A percentile compares a stretch with the other conserved stretches of the same genome.
Evolutionary conservation across 345 rosid species (phyloP).

Genomic region (Barbarea vulgaris): DNA sequence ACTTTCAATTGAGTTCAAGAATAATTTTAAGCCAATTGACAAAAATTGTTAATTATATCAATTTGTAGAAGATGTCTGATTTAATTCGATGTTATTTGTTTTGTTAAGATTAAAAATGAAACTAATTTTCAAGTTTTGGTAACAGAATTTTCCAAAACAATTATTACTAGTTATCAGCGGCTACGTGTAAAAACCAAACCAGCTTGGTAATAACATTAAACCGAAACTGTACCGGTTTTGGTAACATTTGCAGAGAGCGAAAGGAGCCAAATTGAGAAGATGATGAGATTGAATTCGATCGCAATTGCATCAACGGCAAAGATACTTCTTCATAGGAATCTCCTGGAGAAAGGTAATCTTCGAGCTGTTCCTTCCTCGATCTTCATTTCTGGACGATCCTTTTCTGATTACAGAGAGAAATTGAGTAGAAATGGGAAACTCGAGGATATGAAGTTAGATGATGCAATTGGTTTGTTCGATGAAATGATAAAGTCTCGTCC

Average conservation of each 20-base stretch:
- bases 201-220: background rate
- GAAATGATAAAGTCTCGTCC: background rate
- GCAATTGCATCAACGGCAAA: background rate
- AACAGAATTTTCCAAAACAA: background rate
- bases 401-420: background rate
- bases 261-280: background rate
- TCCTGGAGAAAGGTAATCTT: background rate
- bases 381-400: background rate
- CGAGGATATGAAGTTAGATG: background rate
- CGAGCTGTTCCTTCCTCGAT: background rate
- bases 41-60: background rate
- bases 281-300: background rate
- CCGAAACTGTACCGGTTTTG: background rate
- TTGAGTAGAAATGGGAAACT: background rate
- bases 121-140: background rate
- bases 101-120: too few species aligned
- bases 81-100: too few species aligned
- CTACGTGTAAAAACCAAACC: background rate
- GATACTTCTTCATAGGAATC: background rate
- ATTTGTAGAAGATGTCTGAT: background rate
- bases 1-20: slow-evolving; percentile 17
- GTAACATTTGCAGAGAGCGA: background rate
- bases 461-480: background rate
- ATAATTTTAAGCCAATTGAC: background rate
- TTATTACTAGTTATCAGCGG: background rate